Evolutionary conservation across 1,139 yeast species (phyloP).

Genomic region (Yamadazyma friedrichii): DNA sequence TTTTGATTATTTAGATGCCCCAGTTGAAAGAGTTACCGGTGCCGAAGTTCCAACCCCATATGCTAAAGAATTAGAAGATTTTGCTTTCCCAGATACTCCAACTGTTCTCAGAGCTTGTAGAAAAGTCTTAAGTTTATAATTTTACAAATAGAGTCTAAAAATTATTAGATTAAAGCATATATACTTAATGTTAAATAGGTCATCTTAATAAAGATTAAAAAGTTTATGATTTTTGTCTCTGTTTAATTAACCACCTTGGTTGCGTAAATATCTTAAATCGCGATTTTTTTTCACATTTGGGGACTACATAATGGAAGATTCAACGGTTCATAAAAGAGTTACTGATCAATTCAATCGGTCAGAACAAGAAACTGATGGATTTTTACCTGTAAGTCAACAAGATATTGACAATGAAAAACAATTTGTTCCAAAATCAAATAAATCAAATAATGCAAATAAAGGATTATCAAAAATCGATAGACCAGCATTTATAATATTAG

Average conservation of each 20-base stretch:
- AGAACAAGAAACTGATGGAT: constrained; percentile 34
- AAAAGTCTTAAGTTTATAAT: constrained; percentile 75
- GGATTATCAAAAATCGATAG: constrained; percentile 47
- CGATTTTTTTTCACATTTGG: too few species aligned
- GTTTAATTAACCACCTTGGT: too few species aligned
- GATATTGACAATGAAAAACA: constrained; percentile 17
- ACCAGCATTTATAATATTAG: constrained; percentile 71
- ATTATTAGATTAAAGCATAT: not conserved
- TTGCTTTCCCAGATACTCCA: constrained; percentile 97
- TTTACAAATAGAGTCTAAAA: not conserved
- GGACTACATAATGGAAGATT: constrained; percentile 5
- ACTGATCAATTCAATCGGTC: constrained; percentile 5
- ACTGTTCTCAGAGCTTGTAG: constrained; percentile 87
- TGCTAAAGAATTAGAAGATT: constrained; percentile 93
- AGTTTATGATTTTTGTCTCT: not conserved
- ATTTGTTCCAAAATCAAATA: constrained; percentile 13
- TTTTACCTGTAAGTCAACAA: constrained; percentile 31
- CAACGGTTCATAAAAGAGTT: constrained; percentile 16
- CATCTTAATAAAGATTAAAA: not conserved
- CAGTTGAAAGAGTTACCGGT: constrained; percentile 98
- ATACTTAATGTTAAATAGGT: constrained; percentile 2
- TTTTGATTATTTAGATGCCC: constrained; percentile 97
- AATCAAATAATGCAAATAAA: not conserved
- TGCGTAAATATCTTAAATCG: too few species aligned
- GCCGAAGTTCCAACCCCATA: constrained; percentile 99